A percentile compares a stretch with the other conserved stretches of the same genome.
Conservation (phyloP, 2,329 filamentous ascomycete species). For the Bisporella sp. region DNA sequence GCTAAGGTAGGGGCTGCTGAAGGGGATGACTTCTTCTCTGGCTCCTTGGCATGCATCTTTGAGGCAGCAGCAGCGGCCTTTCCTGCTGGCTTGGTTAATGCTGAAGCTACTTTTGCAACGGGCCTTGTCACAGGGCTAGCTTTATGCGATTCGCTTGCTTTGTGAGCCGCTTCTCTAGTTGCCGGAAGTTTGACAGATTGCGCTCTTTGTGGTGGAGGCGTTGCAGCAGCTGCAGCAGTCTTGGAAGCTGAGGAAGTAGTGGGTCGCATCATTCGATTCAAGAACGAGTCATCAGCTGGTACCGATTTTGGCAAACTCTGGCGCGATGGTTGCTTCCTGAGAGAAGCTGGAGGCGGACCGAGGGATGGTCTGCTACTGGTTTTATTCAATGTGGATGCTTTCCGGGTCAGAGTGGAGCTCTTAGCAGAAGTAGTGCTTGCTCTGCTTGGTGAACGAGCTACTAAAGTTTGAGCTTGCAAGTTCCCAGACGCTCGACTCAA, state of each 20-base stretch:
- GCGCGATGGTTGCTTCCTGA: constrained; percentile 43
- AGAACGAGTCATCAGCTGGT: constrained; percentile 59
- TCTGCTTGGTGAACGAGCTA: constrained; percentile 24
- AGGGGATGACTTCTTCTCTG: neutral
- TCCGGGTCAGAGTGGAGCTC: constrained; percentile 14
- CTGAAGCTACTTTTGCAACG: constrained; percentile 2
- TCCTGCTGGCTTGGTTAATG: neutral
- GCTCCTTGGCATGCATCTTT: neutral
- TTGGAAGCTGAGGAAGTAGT: constrained; percentile 65
- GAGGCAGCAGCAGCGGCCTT: neutral
- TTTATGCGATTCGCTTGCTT: constrained; percentile 13
- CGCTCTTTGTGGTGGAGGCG: constrained; percentile 34
- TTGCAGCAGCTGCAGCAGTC: constrained; percentile 45
- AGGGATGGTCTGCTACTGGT: constrained; percentile 31
- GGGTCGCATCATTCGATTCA: constrained; percentile 77
- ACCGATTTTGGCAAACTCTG: constrained; percentile 40
- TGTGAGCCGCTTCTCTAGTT: constrained; percentile 21
- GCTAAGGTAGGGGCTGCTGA: neutral
- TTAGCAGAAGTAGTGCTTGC: constrained; percentile 14
- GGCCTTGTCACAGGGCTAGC: neutral
- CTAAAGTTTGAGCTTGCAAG: constrained; percentile 23
- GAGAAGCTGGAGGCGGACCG: constrained; percentile 39
- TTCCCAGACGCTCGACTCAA: constrained; percentile 34
- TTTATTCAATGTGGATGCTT: constrained; percentile 20
- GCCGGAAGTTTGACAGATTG: constrained; percentile 18